phyloP scores from a whole-genome alignment of 108 stramenopile species.

The Pseudonitzschia multiseries region DNA sequence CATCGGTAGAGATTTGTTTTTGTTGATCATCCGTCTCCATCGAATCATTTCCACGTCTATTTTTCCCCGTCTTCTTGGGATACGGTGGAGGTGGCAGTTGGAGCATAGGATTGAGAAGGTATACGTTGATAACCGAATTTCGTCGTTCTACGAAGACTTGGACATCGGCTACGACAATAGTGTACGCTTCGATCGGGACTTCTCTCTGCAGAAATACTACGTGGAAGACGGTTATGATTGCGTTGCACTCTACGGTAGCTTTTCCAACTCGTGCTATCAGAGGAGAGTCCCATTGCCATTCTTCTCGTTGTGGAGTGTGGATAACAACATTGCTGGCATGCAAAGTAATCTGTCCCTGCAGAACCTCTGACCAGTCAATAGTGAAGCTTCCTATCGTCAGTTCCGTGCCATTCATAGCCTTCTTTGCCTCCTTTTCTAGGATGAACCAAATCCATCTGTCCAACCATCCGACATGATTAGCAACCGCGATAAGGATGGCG shows the following conservation, averaged over 20 bases:
- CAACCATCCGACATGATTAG: constrained; percentile 46
- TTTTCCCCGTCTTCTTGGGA: constrained; percentile 8
- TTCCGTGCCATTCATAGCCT: constrained; percentile 40
- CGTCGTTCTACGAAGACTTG: constrained; percentile 65
- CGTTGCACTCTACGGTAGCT: constrained; percentile 40
- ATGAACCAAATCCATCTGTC: constrained; percentile 48
- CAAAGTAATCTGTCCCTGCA: constrained; percentile 35
- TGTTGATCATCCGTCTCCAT: background rate
- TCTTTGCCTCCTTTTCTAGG: constrained; percentile 32
- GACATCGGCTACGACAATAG: constrained; percentile 42
- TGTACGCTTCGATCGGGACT: constrained; percentile 45
- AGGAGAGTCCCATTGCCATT: constrained; percentile 62
- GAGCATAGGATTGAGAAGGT: constrained; percentile 42
- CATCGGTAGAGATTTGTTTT: background rate
- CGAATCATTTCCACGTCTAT: background rate
- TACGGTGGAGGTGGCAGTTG: constrained; percentile 42
- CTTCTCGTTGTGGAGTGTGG: constrained; percentile 47
- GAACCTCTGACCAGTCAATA: constrained; percentile 31
- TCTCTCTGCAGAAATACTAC: constrained; percentile 23
- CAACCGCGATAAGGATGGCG: constrained; percentile 23
- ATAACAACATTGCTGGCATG: constrained; percentile 43
- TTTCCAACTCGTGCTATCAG: constrained; percentile 50
- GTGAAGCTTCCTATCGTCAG: constrained; percentile 52
- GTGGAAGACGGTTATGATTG: constrained; percentile 30
- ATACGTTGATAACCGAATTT: constrained; percentile 56